Conservation (phyloP, 345 rosid species). For the Excoecaria cochinchinensis region DNA sequence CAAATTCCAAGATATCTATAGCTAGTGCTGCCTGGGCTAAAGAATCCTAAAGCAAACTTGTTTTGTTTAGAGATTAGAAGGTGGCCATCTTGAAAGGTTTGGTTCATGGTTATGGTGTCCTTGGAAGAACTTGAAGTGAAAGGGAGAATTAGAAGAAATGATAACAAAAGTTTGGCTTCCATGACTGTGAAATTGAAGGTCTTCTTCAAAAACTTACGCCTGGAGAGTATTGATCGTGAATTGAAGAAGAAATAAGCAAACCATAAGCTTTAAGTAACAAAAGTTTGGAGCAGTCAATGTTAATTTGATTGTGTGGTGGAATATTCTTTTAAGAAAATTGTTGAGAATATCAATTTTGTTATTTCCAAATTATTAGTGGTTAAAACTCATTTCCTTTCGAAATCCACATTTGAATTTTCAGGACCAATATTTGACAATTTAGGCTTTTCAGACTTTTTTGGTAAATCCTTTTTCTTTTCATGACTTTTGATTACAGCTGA, state of each 20-base stretch:
- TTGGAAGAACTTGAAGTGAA: neutral
- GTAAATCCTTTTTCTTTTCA: too few relatives aligned
- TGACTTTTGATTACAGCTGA: too few relatives aligned
- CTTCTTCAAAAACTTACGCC: neutral
- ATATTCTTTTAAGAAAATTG: too few relatives aligned
- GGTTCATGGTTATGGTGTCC: slow-evolving; percentile 14
- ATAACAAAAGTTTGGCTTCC: neutral
- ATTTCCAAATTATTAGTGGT: too few relatives aligned
- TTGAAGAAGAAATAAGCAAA: neutral
- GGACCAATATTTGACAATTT: too few relatives aligned
- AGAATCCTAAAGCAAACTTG: slow-evolving; percentile 27
- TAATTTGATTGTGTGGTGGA: too few relatives aligned
- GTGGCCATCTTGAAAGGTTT: slow-evolving; percentile 13
- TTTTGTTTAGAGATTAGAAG: slow-evolving; percentile 9
- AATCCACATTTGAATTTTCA: too few relatives aligned
- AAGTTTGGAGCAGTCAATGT: too few relatives aligned
- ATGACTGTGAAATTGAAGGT: neutral
- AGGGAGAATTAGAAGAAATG: neutral
- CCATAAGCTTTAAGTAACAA: neutral
- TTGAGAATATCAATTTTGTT: too few relatives aligned
- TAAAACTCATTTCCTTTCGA: too few relatives aligned
- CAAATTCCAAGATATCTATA: slow-evolving; percentile 29
- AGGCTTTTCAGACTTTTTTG: too few relatives aligned
- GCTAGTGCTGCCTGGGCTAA: slow-evolving; percentile 23
- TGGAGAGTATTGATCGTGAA: too few relatives aligned